Percentiles rank a stretch among this genome's conserved stretches.
Conservation (phyloP, 257 asterid genomes). For the Osmanthus fragrans region DNA sequence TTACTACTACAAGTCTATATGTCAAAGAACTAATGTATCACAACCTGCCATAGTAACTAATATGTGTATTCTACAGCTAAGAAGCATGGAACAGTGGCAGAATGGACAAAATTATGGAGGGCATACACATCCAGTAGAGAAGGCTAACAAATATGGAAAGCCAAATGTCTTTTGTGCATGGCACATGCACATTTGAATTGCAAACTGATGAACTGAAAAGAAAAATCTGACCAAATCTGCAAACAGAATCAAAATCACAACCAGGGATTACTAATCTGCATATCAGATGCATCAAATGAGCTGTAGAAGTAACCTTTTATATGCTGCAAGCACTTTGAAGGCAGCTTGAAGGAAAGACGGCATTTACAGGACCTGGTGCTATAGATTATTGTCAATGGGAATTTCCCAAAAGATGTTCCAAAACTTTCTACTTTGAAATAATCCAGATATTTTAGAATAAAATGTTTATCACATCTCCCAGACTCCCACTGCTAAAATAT, state of each 20-base stretch:
- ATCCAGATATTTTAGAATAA: neutral
- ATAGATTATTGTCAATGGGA: neutral
- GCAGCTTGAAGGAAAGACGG: no score
- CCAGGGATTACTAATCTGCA: no score
- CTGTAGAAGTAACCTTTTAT: no score
- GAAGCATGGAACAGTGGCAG: neutral
- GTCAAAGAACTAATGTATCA: neutral
- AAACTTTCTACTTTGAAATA: neutral
- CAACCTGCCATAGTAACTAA: neutral
- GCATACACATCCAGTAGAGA: no score
- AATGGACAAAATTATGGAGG: neutral
- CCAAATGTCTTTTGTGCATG: neutral
- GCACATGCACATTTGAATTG: neutral
- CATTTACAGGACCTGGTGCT: neutral
- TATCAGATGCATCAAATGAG: no score
- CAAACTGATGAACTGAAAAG: neutral
- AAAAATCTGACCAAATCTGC: neutral
- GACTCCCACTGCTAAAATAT: no score
- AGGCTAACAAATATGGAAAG: no score
- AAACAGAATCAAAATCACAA: neutral
- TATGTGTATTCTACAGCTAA: neutral
- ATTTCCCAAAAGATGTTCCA: neutral
- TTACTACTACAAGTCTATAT: neutral
- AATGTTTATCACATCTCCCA: no score
- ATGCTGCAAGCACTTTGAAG: no score